Evolutionary conservation across 1,139 yeast species (phyloP).

Genomic region (Taphrina betulina): DNA sequence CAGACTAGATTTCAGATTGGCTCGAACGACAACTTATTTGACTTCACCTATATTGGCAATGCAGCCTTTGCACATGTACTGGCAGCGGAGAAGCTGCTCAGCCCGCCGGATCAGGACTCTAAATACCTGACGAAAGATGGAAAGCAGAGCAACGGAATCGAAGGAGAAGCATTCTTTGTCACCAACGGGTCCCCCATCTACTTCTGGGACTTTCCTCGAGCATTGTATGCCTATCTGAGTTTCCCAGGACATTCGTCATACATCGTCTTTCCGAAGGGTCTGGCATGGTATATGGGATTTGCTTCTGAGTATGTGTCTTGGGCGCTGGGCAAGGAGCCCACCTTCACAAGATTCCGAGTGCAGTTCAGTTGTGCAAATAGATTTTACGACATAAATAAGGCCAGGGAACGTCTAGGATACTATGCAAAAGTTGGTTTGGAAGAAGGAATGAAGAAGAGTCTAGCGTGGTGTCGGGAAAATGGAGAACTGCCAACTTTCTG

Average conservation of each 20-base stretch:
- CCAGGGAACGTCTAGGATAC: slow-evolving; percentile 74
- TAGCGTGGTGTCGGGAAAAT: slow-evolving; percentile 57
- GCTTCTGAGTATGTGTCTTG: slow-evolving; percentile 59
- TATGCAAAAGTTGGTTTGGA: slow-evolving; percentile 77
- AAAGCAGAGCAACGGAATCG: slow-evolving; percentile 47
- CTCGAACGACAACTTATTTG: slow-evolving; percentile 87
- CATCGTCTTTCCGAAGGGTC: slow-evolving; percentile 65
- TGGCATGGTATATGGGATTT: slow-evolving; percentile 79
- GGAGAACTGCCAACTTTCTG: slow-evolving; percentile 11
- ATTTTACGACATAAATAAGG: slow-evolving; percentile 88
- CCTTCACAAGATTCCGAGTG: slow-evolving; percentile 94
- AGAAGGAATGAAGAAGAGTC: slow-evolving; percentile 74
- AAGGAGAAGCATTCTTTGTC: slow-evolving; percentile 84
- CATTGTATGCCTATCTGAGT: slow-evolving; percentile 89
- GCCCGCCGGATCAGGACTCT: slow-evolving; percentile 40
- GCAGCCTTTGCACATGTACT: slow-evolving; percentile 95
- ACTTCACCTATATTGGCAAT: slow-evolving; percentile 98
- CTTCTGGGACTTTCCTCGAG: slow-evolving; percentile 95
- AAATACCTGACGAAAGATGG: neutral
- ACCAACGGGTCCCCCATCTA: slow-evolving; percentile 94
- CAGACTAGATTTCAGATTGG: slow-evolving; percentile 94
- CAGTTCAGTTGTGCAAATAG: slow-evolving; percentile 91
- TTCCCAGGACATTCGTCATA: slow-evolving; percentile 69
- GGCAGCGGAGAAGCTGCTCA: slow-evolving; percentile 74
- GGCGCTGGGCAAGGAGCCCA: slow-evolving; percentile 72